These are phyloP conservation scores for Cercospora sojina DNA, from an alignment of 2,329 filamentous ascomycete species.

Conservation along the genomic window DNA sequence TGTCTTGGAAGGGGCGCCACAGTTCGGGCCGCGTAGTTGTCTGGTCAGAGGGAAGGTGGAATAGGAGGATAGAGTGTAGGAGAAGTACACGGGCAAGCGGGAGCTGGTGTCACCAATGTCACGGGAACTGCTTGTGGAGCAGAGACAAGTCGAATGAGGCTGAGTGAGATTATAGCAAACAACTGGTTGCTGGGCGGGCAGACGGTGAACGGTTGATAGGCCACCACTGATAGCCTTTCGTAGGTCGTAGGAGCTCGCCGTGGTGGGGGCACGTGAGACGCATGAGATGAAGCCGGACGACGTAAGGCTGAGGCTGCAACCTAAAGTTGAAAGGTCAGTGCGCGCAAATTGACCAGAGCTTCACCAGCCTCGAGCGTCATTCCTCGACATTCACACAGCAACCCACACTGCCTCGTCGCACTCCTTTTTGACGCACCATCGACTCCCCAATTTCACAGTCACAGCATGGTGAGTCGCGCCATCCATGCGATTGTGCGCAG, in stretches of 20 bases:
- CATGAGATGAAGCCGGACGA: neutral
- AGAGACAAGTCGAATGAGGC: neutral
- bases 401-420: neutral
- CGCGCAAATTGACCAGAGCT: neutral
- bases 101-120: neutral
- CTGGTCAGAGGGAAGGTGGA: neutral
- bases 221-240: conserved; percentile 14
- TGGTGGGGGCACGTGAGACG: neutral
- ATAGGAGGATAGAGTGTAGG: neutral
- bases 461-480: neutral
- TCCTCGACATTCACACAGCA: neutral
- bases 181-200: neutral
- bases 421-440: neutral
- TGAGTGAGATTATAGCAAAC: neutral
- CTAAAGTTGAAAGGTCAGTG: neutral
- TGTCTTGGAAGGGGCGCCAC: neutral
- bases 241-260: conserved; percentile 20
- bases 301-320: neutral
- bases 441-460: neutral
- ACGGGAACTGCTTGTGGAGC: neutral
- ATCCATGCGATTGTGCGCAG: neutral
- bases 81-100: neutral
- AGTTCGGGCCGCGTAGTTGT: neutral
- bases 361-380: neutral
- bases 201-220: conserved; percentile 1